Evolutionary conservation across 306 rosid species (phyloP).

Genomic region (Cajanus cajan): DNA sequence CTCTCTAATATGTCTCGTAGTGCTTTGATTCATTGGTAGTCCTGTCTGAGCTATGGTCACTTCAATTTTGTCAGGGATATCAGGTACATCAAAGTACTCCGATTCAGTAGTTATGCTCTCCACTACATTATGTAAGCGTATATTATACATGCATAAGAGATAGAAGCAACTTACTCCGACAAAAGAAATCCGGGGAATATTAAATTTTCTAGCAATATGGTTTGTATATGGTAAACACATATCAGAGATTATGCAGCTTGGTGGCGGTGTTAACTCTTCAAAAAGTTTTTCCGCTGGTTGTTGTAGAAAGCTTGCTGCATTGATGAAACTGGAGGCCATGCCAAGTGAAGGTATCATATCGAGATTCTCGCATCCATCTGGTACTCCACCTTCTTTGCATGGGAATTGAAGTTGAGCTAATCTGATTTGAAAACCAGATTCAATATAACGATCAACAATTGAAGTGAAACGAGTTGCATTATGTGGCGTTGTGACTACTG

Average conservation of each 20-base stretch:
- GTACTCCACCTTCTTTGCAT: conserved; percentile 51
- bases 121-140: not conserved
- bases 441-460: conserved; percentile 30
- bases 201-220: conserved; percentile 34
- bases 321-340: not conserved
- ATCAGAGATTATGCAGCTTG: conserved; percentile 59
- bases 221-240: conserved; percentile 51
- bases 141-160: not conserved
- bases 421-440: conserved; percentile 32
- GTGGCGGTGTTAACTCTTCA: conserved; percentile 36
- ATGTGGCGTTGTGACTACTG: conserved; percentile 63
- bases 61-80: conserved; percentile 44
- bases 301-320: conserved; percentile 26
- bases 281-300: conserved; percentile 36
- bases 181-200: conserved; percentile 58
- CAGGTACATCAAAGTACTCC: conserved; percentile 42
- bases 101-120: conserved; percentile 25
- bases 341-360: conserved; percentile 52
- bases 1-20: not conserved
- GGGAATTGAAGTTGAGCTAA: conserved; percentile 55
- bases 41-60: conserved; percentile 29
- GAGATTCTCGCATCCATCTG: conserved; percentile 64
- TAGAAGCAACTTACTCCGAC: conserved; percentile 28
- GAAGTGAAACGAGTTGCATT: conserved; percentile 63
- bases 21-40: not conserved